Evolutionary conservation across 140 eudicot genomes (phyloP).

Genomic region (Cichorium intybus): DNA sequence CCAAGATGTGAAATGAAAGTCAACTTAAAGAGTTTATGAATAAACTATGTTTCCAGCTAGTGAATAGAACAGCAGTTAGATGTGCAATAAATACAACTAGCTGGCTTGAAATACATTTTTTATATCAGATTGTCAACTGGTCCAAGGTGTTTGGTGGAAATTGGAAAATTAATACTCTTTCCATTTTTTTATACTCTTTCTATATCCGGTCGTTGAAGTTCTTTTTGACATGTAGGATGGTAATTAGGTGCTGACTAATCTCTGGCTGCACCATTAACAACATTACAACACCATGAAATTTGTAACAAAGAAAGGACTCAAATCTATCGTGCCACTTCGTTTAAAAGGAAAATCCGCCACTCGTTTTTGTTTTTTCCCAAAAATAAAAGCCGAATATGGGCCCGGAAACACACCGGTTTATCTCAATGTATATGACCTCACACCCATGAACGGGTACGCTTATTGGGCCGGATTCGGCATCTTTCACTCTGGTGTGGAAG

Average conservation of each 20-base stretch:
- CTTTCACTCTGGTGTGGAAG: slow-evolving; percentile 82
- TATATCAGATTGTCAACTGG: slow-evolving; percentile 28
- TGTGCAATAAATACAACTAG: slow-evolving; percentile 19
- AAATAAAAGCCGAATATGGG: slow-evolving; percentile 50
- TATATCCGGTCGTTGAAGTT: too few relatives aligned
- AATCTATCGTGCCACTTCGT: slow-evolving; percentile 55
- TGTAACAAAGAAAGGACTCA: slow-evolving; percentile 69
- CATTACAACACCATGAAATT: slow-evolving; percentile 52
- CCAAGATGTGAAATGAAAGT: slow-evolving; percentile 32
- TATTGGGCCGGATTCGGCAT: slow-evolving; percentile 89
- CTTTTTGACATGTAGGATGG: slow-evolving; percentile 32
- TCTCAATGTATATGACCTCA: slow-evolving; percentile 81
- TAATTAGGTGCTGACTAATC: slow-evolving; percentile 23
- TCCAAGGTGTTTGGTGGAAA: slow-evolving; percentile 25
- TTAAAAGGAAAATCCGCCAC: slow-evolving; percentile 59
- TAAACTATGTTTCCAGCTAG: slow-evolving; percentile 21
- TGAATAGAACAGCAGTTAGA: slow-evolving; percentile 16
- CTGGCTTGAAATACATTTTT: slow-evolving; percentile 8
- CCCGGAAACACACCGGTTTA: slow-evolving; percentile 66
- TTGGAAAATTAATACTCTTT: slow-evolving; percentile 13
- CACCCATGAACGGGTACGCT: slow-evolving; percentile 76
- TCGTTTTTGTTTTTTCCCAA: slow-evolving; percentile 67
- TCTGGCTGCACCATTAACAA: slow-evolving; percentile 19
- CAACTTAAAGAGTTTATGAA: slow-evolving; percentile 22
- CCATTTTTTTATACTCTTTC: slow-evolving; percentile 15